Conservation (phyloP, 148 eudicot species). For the Diospyros lotus region DNA sequence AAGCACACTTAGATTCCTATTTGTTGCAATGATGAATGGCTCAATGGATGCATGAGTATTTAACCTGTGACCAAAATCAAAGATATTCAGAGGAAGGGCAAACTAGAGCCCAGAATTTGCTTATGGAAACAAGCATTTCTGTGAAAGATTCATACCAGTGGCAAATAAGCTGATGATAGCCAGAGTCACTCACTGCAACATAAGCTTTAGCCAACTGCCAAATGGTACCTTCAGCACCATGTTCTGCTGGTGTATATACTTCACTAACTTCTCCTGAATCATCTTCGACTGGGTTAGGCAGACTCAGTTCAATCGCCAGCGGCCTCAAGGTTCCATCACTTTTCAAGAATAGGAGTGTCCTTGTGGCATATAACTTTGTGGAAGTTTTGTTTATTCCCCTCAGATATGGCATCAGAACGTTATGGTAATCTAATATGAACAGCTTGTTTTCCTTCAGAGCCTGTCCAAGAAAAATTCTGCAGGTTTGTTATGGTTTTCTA, state of each 20-base stretch:
- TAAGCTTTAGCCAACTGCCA: conserved; percentile 92
- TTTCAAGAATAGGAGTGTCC: conserved; percentile 67
- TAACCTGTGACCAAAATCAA: conserved; percentile 36
- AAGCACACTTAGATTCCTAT: conserved; percentile 73
- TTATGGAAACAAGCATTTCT: background rate
- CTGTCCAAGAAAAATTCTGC: conserved; percentile 19
- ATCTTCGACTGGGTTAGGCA: conserved; percentile 61
- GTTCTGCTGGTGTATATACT: conserved; percentile 58
- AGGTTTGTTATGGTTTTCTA: background rate
- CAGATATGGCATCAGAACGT: conserved; percentile 60
- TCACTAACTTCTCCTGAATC: conserved; percentile 40
- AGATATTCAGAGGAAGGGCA: background rate
- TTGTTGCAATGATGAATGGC: conserved; percentile 74
- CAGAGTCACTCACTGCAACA: conserved; percentile 73
- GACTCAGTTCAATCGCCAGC: conserved; percentile 66
- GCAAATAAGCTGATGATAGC: conserved; percentile 70
- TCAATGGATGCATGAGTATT: conserved; percentile 69
- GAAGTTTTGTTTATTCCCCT: conserved; percentile 54
- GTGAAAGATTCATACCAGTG: conserved; percentile 59
- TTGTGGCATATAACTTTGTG: conserved; percentile 60
- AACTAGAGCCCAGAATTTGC: background rate
- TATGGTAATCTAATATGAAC: conserved; percentile 74
- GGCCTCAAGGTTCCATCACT: conserved; percentile 69
- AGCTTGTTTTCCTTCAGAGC: conserved; percentile 50
- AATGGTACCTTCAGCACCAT: conserved; percentile 51